Evolutionary conservation across 768 basidiomycete genomes (phyloP).

Genomic region (Mycena filopes): DNA sequence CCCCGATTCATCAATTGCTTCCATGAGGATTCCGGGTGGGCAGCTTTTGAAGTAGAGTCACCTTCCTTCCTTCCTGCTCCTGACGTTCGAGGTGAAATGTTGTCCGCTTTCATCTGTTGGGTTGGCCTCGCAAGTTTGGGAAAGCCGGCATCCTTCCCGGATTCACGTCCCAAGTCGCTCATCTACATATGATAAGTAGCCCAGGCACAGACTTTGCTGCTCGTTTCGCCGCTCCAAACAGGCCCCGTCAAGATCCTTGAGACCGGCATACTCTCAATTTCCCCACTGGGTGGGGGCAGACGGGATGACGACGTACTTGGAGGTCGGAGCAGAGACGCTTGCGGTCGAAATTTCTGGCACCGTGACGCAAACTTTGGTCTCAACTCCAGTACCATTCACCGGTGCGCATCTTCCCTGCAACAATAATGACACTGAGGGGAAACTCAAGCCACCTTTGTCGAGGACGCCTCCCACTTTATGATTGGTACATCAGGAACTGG

Average conservation of each 20-base stretch:
- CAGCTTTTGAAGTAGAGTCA: no score
- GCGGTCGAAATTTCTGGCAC: slow-evolving; percentile 19
- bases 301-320: slow-evolving; percentile 22
- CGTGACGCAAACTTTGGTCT: slow-evolving; percentile 6
- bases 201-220: slow-evolving; percentile 12
- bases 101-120: background rate
- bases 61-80: no score
- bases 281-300: slow-evolving; percentile 21
- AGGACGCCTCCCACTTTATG: slow-evolving; percentile 13
- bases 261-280: background rate
- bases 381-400: slow-evolving; percentile 5
- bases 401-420: background rate
- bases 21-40: no score
- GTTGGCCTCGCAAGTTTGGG: background rate
- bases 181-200: no score
- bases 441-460: slow-evolving; percentile 14
- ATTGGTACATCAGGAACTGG: slow-evolving; percentile 9
- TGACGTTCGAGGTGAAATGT: no score
- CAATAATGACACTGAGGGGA: background rate
- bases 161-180: background rate
- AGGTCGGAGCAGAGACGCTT: slow-evolving; percentile 21
- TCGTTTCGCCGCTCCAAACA: slow-evolving; percentile 3
- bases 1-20: no score
- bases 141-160: background rate
- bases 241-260: background rate